A percentile compares a stretch with the other conserved stretches of the same genome.
phyloP scores from a whole-genome alignment of 2,329 filamentous ascomycete species.

The Pseudocercospora fijiensis region DNA sequence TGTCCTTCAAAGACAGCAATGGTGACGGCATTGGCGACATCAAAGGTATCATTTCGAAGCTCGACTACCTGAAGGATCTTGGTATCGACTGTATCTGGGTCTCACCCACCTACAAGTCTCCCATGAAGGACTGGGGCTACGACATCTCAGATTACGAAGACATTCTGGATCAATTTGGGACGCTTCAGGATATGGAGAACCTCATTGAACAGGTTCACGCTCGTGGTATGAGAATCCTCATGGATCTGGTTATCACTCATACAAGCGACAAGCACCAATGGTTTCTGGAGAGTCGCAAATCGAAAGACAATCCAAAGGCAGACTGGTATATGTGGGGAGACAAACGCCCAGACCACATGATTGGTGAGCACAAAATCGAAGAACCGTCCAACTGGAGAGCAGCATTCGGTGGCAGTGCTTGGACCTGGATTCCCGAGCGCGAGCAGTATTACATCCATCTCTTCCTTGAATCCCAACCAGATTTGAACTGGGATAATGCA shows the following conservation, averaged over 20 bases:
- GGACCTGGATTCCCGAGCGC: constrained; percentile 71
- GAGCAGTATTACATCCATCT: constrained; percentile 75
- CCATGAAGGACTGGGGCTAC: constrained; percentile 67
- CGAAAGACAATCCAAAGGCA: constrained; percentile 51
- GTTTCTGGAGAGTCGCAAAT: constrained; percentile 58
- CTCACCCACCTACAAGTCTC: constrained; percentile 61
- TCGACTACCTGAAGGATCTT: constrained; percentile 59
- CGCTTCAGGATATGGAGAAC: constrained; percentile 63
- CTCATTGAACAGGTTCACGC: constrained; percentile 61
- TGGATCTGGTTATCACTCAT: constrained; percentile 77
- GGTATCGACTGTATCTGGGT: constrained; percentile 67
- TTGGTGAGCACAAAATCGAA: constrained; percentile 38
- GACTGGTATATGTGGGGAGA: constrained; percentile 60
- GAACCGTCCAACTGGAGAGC: constrained; percentile 75
- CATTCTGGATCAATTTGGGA: constrained; percentile 66
- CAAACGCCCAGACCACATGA: constrained; percentile 43
- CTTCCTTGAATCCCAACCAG: constrained; percentile 73
- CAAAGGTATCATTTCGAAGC: constrained; percentile 61
- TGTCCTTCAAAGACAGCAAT: constrained; percentile 53
- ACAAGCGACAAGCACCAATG: constrained; percentile 63
- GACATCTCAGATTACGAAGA: constrained; percentile 67
- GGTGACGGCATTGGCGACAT: constrained; percentile 61
- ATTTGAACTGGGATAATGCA: constrained; percentile 80
- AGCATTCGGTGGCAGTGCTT: constrained; percentile 59
- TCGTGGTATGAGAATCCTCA: constrained; percentile 67